Percentiles rank a stretch among this genome's conserved stretches.
Evolutionary conservation across 768 basidiomycete species (phyloP).

Genomic region (Trametes sanguinea): DNA sequence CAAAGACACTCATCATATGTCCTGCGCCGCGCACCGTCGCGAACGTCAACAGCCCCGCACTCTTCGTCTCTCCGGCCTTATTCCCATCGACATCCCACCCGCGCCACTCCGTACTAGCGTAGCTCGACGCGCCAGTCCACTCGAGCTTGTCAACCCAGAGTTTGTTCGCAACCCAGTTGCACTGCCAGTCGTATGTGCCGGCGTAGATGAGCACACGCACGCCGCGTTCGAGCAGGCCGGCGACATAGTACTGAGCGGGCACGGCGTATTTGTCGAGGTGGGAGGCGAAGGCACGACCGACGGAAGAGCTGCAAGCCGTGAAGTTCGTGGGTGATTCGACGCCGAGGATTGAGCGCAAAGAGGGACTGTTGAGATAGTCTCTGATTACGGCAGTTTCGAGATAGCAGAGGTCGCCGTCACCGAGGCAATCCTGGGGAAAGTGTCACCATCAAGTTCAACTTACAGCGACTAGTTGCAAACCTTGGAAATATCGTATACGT

Average conservation of each 20-base stretch:
- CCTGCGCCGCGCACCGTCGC: conserved; percentile 64
- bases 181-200: conserved; percentile 78
- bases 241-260: conserved; percentile 64
- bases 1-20: conserved; percentile 53
- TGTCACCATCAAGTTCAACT: neutral
- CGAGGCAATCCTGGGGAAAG: conserved; percentile 24
- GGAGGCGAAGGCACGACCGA: conserved; percentile 50
- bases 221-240: conserved; percentile 73
- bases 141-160: conserved; percentile 73
- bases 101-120: conserved; percentile 48
- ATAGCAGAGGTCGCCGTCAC: conserved; percentile 39
- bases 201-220: conserved; percentile 74
- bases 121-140: conserved; percentile 66
- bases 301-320: conserved; percentile 54
- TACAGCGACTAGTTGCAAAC: conserved; percentile 15
- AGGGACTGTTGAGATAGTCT: conserved; percentile 48
- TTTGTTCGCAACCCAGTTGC: conserved; percentile 78
- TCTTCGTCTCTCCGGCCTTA: conserved; percentile 58
- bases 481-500: conserved; percentile 64
- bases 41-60: conserved; percentile 59
- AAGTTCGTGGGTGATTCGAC: conserved; percentile 52
- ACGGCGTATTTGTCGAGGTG: conserved; percentile 63
- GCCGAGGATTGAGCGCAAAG: conserved; percentile 47
- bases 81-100: conserved; percentile 63
- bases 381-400: conserved; percentile 42